phyloP scores from a whole-genome alignment of 768 basidiomycete genomes.

The Mycena venus region DNA sequence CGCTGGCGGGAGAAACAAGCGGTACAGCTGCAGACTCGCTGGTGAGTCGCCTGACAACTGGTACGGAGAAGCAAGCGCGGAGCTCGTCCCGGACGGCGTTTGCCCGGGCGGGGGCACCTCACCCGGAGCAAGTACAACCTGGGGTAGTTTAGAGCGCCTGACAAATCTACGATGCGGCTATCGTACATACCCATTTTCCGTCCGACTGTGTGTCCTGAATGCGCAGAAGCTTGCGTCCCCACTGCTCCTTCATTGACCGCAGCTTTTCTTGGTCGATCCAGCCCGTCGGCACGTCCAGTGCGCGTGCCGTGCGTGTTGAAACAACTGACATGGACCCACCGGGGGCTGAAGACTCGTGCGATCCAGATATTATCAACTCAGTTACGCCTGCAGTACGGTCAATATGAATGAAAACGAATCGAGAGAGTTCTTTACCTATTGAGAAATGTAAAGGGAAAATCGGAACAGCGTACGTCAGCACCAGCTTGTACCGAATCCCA shows the following conservation, averaged over 20 bases:
- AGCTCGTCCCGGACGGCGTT: constrained; percentile 39
- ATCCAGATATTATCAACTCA: constrained; percentile 75
- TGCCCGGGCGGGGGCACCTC: constrained; percentile 43
- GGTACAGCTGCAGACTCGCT: constrained; percentile 79
- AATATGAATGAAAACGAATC: constrained; percentile 1
- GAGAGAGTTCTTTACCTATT: constrained; percentile 25
- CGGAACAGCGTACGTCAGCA: constrained; percentile 81
- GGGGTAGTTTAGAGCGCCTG: constrained; percentile 84
- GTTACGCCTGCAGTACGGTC: constrained; percentile 66
- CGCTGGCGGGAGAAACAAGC: constrained; percentile 70
- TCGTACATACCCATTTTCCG: constrained; percentile 78
- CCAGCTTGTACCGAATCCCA: constrained; percentile 71
- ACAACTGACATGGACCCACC: constrained; percentile 60
- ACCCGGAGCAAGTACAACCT: constrained; percentile 82
- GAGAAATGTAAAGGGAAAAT: constrained; percentile 82
- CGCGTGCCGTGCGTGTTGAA: constrained; percentile 73
- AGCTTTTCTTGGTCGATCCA: constrained; percentile 81
- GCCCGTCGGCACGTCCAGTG: constrained; percentile 78
- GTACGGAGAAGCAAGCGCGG: constrained; percentile 35
- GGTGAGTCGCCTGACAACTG: constrained; percentile 52
- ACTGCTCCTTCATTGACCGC: constrained; percentile 76
- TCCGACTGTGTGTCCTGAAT: constrained; percentile 87
- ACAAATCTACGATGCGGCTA: constrained; percentile 66
- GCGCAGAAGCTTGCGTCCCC: constrained; percentile 78
- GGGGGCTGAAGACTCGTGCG: constrained; percentile 32